Evolutionary conservation across 441 rosid species (phyloP).

Genomic region (Croton setiger): DNA sequence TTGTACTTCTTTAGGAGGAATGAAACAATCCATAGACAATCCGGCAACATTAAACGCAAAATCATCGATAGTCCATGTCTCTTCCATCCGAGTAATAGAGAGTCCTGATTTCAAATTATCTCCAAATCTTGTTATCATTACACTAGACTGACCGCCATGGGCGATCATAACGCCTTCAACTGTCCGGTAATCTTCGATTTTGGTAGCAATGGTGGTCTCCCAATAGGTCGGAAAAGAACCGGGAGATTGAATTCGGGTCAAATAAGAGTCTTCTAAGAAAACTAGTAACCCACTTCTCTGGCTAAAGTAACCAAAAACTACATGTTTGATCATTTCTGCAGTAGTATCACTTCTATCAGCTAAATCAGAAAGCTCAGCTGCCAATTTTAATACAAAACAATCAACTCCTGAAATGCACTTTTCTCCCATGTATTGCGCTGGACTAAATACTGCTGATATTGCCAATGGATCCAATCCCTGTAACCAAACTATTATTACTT

Average conservation of each 20-base stretch:
- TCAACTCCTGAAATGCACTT: slow-evolving; percentile 54
- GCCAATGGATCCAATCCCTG: slow-evolving; percentile 90
- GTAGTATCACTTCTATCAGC: slow-evolving; percentile 71
- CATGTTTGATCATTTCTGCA: slow-evolving; percentile 92
- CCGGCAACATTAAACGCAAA: slow-evolving; percentile 81
- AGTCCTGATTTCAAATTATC: slow-evolving; percentile 71
- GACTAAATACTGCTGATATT: slow-evolving; percentile 65
- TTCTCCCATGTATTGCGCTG: slow-evolving; percentile 84
- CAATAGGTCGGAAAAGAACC: slow-evolving; percentile 79
- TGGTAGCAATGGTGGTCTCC: slow-evolving; percentile 83
- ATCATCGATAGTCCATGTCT: slow-evolving; percentile 79
- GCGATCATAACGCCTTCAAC: slow-evolving; percentile 82
- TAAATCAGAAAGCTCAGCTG: slow-evolving; percentile 67
- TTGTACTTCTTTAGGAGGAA: slow-evolving; percentile 72
- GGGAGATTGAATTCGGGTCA: slow-evolving; percentile 81
- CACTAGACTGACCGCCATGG: slow-evolving; percentile 68
- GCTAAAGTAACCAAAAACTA: slow-evolving; percentile 81
- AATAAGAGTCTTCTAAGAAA: slow-evolving; percentile 72
- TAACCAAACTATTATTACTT: background rate
- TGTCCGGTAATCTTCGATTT: slow-evolving; percentile 57
- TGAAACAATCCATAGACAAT: slow-evolving; percentile 72
- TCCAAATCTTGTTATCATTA: slow-evolving; percentile 75
- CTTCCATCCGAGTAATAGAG: slow-evolving; percentile 72
- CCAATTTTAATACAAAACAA: slow-evolving; percentile 74
- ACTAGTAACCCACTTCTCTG: slow-evolving; percentile 79